phyloP scores from a whole-genome alignment of 2,329 filamentous ascomycete genomes.

The Phialophora chinensis region DNA sequence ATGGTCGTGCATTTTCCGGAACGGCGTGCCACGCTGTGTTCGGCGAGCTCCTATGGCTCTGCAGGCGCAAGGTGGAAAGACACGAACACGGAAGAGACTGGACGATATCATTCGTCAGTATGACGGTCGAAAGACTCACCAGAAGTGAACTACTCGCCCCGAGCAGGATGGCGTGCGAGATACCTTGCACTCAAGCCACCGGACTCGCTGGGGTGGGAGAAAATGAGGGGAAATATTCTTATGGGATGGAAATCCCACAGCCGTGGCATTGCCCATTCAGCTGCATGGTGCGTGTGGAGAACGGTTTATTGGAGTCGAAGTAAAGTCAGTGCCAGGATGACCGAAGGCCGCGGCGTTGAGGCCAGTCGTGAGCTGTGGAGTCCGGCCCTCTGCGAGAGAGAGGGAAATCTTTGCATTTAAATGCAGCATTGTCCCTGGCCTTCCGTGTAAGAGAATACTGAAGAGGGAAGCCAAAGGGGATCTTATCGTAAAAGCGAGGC shows the following conservation, averaged over 20 bases:
- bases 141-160: neutral
- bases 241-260: neutral
- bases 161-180: slow-evolving; percentile 16
- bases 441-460: neutral
- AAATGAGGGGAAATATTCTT: slow-evolving; percentile 10
- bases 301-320: slow-evolving; percentile 7
- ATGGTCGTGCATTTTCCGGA: slow-evolving; percentile 7
- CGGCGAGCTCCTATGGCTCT: slow-evolving; percentile 14
- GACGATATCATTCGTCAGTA: slow-evolving; percentile 12
- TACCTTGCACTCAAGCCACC: neutral
- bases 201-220: slow-evolving; percentile 10
- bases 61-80: slow-evolving; percentile 11
- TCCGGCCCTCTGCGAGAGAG: slow-evolving; percentile 1
- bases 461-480: neutral
- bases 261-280: slow-evolving; percentile 9
- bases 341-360: slow-evolving; percentile 16
- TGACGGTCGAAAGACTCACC: neutral
- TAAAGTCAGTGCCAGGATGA: slow-evolving; percentile 8
- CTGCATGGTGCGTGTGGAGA: slow-evolving; percentile 15
- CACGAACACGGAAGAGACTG: slow-evolving; percentile 7
- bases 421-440: slow-evolving; percentile 33
- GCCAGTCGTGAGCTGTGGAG: slow-evolving; percentile 10
- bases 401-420: slow-evolving; percentile 39
- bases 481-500: neutral
- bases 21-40: slow-evolving; percentile 12